Percentiles rank a stretch among this genome's conserved stretches.
These are phyloP conservation scores for Suillus lakei DNA, from an alignment of 768 basidiomycete species.

Conservation along the genomic window DNA sequence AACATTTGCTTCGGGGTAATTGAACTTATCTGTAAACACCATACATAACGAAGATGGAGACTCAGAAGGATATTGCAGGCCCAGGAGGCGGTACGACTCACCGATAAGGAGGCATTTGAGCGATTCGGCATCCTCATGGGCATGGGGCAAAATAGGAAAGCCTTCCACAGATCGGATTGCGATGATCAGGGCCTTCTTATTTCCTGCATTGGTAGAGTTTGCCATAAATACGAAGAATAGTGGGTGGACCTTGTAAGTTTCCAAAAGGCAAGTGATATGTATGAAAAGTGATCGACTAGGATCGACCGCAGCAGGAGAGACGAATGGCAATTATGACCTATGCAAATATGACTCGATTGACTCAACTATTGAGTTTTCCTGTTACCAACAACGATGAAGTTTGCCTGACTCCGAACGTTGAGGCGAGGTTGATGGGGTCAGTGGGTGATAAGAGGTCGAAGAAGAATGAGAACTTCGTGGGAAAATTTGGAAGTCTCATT, in stretches of 20 bases:
- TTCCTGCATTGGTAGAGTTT: slow-evolving; percentile 6
- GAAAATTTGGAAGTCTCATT: too few relatives aligned
- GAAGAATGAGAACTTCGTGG: background rate
- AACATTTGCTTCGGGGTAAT: slow-evolving; percentile 45
- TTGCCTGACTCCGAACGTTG: background rate
- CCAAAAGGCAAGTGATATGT: background rate
- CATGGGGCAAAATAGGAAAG: slow-evolving; percentile 10
- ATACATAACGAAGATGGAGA: background rate
- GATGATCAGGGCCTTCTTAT: slow-evolving; percentile 30
- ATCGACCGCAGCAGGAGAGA: background rate
- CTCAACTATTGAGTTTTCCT: too few relatives aligned
- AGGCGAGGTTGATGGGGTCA: background rate
- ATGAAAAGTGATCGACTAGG: background rate
- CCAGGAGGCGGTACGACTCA: slow-evolving; percentile 6
- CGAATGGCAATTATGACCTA: background rate
- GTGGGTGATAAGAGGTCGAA: background rate
- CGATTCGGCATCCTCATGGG: slow-evolving; percentile 21
- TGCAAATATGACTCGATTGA: background rate
- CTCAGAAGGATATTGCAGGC: background rate
- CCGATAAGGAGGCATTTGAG: slow-evolving; percentile 27
- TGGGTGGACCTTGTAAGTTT: background rate
- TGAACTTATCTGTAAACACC: slow-evolving; percentile 37
- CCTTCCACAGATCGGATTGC: slow-evolving; percentile 18
- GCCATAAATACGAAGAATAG: background rate
- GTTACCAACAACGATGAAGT: too few relatives aligned